These are phyloP conservation scores for Termitomyces sp. DNA, from an alignment of 1,284 basidiomycete species.

Conservation along the genomic window DNA sequence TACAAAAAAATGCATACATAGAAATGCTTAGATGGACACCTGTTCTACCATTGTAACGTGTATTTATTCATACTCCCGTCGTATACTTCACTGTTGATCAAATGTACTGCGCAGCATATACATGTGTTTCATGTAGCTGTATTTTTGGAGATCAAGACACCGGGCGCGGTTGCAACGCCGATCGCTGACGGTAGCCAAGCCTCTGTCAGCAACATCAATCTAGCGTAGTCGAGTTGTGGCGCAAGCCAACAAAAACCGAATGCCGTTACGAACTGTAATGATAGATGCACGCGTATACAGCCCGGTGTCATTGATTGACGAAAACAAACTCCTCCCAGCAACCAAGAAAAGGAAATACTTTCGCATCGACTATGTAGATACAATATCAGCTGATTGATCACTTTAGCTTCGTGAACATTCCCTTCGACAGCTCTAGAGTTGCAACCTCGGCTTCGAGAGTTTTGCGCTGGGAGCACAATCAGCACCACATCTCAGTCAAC, in stretches of 20 bases:
- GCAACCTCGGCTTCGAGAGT: conserved; percentile 61
- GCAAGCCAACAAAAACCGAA: too few species aligned
- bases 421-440: conserved; percentile 52
- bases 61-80: not conserved
- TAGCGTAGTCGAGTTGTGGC: too few species aligned
- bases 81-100: not conserved
- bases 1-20: not conserved
- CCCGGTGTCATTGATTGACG: not conserved
- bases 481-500: not conserved
- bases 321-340: not conserved
- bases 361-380: not conserved
- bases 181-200: not conserved
- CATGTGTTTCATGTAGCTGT: not conserved
- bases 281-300: not conserved
- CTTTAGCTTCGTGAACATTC: conserved; percentile 54
- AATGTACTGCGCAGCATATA: not conserved
- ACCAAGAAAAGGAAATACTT: not conserved
- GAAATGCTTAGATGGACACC: not conserved
- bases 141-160: not conserved
- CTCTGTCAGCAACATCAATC: too few species aligned
- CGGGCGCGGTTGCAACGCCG: not conserved
- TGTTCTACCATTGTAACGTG: not conserved
- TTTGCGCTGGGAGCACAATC: conserved; percentile 40
- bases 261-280: too few species aligned
- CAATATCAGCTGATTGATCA: conserved; percentile 20